These are phyloP conservation scores for Citrus reticulata DNA, from an alignment of 345 rosid genomes.

Conservation along the genomic window DNA sequence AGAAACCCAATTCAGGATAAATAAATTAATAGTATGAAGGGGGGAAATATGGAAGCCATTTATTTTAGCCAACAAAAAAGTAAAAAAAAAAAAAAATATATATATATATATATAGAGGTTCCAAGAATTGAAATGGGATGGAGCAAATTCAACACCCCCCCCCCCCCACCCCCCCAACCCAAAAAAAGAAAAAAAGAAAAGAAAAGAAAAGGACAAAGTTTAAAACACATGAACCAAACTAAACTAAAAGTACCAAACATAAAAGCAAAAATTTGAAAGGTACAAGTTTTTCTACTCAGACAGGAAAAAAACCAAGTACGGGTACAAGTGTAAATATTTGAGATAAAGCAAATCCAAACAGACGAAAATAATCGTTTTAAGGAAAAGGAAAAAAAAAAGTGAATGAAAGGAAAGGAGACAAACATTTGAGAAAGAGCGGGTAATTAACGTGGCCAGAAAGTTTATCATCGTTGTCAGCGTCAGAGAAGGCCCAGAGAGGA, in stretches of 20 bases:
- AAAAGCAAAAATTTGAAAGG: background rate
- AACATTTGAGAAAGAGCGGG: conserved; percentile 51
- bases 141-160: no score
- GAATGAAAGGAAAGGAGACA: conserved; percentile 12
- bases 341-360: conserved; percentile 2
- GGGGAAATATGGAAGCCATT: background rate
- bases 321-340: background rate
- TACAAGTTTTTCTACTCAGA: background rate
- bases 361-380: conserved; percentile 6
- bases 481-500: conserved; percentile 93
- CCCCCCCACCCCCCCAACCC: no score
- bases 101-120: no score
- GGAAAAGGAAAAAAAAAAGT: background rate
- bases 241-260: background rate
- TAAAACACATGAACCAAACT: background rate
- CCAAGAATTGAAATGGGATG: no score
- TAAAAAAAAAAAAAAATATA: no score
- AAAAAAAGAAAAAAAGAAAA: background rate
- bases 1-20: background rate
- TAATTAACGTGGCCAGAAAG: conserved; percentile 34
- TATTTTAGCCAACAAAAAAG: background rate
- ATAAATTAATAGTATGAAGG: no score
- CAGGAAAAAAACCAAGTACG: background rate
- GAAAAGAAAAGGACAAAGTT: no score
- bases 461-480: conserved; percentile 27